These are phyloP conservation scores for Truncatella angustata DNA, from an alignment of 2,329 filamentous ascomycete species.

Conservation along the genomic window DNA sequence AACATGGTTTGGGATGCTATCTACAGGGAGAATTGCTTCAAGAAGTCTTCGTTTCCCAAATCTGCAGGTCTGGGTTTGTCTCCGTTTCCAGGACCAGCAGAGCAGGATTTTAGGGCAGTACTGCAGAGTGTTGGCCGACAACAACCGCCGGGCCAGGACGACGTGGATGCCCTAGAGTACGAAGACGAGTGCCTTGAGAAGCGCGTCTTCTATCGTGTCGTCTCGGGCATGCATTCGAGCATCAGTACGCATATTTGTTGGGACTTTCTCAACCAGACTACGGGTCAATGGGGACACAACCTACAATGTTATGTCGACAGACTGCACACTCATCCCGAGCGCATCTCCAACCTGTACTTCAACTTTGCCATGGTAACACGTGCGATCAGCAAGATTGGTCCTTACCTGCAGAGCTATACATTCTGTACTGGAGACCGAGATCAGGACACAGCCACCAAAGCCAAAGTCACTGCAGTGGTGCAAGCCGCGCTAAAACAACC, in stretches of 20 bases:
- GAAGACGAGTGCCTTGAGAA: constrained; percentile 97
- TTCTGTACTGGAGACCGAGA: constrained; percentile 85
- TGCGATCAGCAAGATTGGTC: constrained; percentile 85
- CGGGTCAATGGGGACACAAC: constrained; percentile 90
- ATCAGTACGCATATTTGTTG: constrained; percentile 96
- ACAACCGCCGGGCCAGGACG: constrained; percentile 59
- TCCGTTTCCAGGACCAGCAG: constrained; percentile 49
- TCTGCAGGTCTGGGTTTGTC: constrained; percentile 53
- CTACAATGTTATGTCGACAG: constrained; percentile 82
- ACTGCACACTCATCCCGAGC: constrained; percentile 82
- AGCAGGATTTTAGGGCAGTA: constrained; percentile 60
- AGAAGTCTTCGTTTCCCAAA: constrained; percentile 61
- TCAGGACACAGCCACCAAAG: constrained; percentile 77
- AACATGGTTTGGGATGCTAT: constrained; percentile 95
- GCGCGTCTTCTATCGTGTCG: constrained; percentile 93
- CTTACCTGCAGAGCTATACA: constrained; percentile 78
- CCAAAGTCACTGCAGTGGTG: constrained; percentile 76
- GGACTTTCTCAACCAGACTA: constrained; percentile 94
- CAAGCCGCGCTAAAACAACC: constrained; percentile 66
- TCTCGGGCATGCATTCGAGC: constrained; percentile 97
- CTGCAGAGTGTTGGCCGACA: constrained; percentile 59
- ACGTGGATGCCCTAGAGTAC: constrained; percentile 60
- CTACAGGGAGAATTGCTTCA: constrained; percentile 96
- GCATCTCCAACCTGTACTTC: constrained; percentile 97
- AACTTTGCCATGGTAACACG: constrained; percentile 96